Evolutionary conservation across 2,329 filamentous ascomycete genomes (phyloP).

Genomic region (Nemania serpens): DNA sequence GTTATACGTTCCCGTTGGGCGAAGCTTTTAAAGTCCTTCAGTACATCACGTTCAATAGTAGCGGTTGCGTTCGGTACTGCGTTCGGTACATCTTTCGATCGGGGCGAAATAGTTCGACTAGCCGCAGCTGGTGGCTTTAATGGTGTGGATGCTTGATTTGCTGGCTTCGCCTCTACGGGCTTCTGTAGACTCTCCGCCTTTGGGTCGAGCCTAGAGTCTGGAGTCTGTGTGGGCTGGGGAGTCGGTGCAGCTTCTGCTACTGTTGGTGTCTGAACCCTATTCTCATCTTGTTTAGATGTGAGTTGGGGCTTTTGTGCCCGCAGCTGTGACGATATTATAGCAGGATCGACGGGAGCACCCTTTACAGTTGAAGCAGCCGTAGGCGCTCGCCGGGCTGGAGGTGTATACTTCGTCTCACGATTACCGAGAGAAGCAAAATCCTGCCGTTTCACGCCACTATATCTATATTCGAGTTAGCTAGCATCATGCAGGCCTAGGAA

Average conservation of each 20-base stretch:
- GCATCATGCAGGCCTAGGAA: neutral
- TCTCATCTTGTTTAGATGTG: constrained; percentile 45
- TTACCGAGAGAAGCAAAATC: constrained; percentile 66
- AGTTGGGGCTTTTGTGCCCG: constrained; percentile 52
- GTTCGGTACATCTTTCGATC: constrained; percentile 45
- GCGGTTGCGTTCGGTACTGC: constrained; percentile 58
- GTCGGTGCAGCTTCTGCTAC: constrained; percentile 34
- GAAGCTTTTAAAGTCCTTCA: constrained; percentile 68
- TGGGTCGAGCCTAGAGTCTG: constrained; percentile 42
- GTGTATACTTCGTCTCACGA: constrained; percentile 77
- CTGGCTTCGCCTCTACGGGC: constrained; percentile 33
- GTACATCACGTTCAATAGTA: constrained; percentile 65
- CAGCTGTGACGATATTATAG: constrained; percentile 88
- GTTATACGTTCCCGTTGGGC: constrained; percentile 60
- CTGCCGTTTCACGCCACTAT: constrained; percentile 85
- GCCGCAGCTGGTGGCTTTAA: constrained; percentile 45
- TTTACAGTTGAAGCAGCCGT: constrained; percentile 73
- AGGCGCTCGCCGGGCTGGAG: constrained; percentile 83
- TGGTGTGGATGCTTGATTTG: constrained; percentile 35
- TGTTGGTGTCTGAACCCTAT: constrained; percentile 35
- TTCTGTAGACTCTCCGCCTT: constrained; percentile 40
- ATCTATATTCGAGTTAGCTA: constrained; percentile 54
- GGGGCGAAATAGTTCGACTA: constrained; percentile 49
- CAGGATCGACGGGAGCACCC: constrained; percentile 80
- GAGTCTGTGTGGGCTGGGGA: constrained; percentile 37